Conservation (phyloP, 1,284 basidiomycete genomes). For the Ceratobasidium sp. region DNA sequence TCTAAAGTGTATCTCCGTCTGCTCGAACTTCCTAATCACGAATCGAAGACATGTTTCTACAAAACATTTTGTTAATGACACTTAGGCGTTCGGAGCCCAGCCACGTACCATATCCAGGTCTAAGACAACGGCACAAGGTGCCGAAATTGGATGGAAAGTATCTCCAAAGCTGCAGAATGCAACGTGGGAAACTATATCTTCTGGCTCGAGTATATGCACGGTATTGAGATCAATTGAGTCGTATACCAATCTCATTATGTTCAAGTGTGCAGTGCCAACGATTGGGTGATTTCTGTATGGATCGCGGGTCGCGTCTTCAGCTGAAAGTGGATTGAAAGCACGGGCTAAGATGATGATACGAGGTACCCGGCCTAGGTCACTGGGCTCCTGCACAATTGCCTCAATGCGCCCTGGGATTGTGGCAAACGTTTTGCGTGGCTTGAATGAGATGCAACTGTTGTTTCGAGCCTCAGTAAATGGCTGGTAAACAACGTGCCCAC, state of each 20-base stretch:
- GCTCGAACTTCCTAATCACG: too few relatives aligned
- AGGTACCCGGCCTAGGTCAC: not conserved
- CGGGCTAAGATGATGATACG: not conserved
- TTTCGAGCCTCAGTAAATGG: not conserved
- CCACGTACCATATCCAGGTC: conserved; percentile 5
- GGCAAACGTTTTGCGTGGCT: not conserved
- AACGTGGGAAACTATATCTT: conserved; percentile 1
- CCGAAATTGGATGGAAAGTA: not conserved
- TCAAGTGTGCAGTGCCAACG: not conserved
- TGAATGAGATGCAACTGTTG: not conserved
- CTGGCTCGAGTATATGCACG: conserved; percentile 5
- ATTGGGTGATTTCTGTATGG: not conserved
- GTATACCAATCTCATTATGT: conserved; percentile 1
- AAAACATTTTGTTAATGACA: not conserved
- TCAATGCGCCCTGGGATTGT: not conserved
- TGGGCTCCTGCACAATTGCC: not conserved
- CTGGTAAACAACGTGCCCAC: conserved; percentile 2
- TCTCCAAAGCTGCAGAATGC: not conserved
- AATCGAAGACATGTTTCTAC: not conserved
- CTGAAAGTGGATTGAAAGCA: not conserved
- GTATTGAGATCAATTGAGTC: not conserved
- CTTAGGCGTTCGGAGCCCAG: not conserved
- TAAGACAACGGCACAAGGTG: not conserved
- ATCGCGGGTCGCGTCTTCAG: not conserved
- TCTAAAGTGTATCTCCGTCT: too few relatives aligned